These are phyloP conservation scores for Afroboletus lepidellus DNA, from an alignment of 1,284 basidiomycete genomes.

Conservation along the genomic window DNA sequence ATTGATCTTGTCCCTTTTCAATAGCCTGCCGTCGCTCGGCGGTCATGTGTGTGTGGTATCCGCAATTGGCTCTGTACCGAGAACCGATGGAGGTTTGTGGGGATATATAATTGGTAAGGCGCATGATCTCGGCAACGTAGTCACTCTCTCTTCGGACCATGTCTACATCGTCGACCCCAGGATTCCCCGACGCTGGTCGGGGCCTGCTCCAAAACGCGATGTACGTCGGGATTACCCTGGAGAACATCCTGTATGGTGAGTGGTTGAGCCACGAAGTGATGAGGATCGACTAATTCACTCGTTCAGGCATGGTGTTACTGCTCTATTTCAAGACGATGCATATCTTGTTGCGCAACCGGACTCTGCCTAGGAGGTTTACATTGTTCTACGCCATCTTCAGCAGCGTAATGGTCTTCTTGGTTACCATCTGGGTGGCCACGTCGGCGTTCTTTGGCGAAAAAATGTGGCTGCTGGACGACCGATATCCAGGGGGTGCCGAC, in stretches of 20 bases:
- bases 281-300: not conserved
- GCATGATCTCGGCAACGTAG: not conserved
- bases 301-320: conserved; percentile 20
- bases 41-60: not conserved
- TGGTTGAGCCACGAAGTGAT: not conserved
- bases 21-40: not conserved
- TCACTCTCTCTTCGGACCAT: not conserved
- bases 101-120: not conserved
- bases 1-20: not conserved
- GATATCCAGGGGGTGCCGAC: conserved; percentile 17
- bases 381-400: not conserved
- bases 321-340: conserved; percentile 22
- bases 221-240: not conserved
- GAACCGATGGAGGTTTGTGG: not conserved
- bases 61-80: not conserved
- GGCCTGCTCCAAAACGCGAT: not conserved
- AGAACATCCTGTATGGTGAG: not conserved
- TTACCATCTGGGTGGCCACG: no score
- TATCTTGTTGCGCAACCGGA: conserved; percentile 6
- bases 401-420: conserved; percentile 1
- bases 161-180: not conserved
- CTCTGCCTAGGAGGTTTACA: conserved; percentile 14
- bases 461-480: not conserved
- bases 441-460: no score
- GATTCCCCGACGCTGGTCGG: not conserved